These are phyloP conservation scores for Phyllosticta citrichinensis DNA, from an alignment of 2,329 filamentous ascomycete genomes.

Conservation along the genomic window DNA sequence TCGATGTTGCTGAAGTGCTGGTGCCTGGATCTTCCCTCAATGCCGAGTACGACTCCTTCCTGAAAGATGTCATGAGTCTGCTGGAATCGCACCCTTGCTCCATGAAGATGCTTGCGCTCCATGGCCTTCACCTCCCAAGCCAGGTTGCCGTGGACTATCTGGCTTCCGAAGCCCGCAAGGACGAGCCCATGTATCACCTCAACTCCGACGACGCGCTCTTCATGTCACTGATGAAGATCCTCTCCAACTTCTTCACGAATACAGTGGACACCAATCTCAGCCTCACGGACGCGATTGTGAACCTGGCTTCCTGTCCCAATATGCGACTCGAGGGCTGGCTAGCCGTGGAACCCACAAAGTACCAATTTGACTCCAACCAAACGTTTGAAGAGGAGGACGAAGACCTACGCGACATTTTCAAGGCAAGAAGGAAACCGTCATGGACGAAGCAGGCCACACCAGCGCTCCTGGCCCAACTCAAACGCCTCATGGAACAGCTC, in stretches of 20 bases:
- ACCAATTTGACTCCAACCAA: slow-evolving; percentile 21
- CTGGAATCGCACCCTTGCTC: slow-evolving; percentile 68
- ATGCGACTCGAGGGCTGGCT: slow-evolving; percentile 88
- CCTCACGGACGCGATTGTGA: slow-evolving; percentile 72
- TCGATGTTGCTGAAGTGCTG: slow-evolving; percentile 57
- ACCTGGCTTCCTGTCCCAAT: slow-evolving; percentile 73
- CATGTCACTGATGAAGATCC: slow-evolving; percentile 43
- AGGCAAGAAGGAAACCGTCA: slow-evolving; percentile 25
- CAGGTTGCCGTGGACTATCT: slow-evolving; percentile 36
- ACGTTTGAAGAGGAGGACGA: slow-evolving; percentile 18
- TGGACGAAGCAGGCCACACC: slow-evolving; percentile 29
- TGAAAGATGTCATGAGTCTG: slow-evolving; percentile 59
- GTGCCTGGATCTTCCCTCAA: slow-evolving; percentile 62
- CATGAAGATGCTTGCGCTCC: slow-evolving; percentile 54
- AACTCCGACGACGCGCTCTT: slow-evolving; percentile 53
- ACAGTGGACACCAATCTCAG: slow-evolving; percentile 84
- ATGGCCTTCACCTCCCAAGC: slow-evolving; percentile 45
- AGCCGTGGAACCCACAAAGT: slow-evolving; percentile 53
- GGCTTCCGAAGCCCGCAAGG: slow-evolving; percentile 40
- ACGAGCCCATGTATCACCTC: slow-evolving; percentile 49
- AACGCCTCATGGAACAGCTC: slow-evolving; percentile 33
- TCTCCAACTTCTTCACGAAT: slow-evolving; percentile 80
- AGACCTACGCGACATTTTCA: slow-evolving; percentile 22
- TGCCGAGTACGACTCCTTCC: slow-evolving; percentile 59
- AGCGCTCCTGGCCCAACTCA: slow-evolving; percentile 32